These are phyloP conservation scores for Xylaria telfairii DNA, from an alignment of 495 filamentous ascomycete genomes.

Conservation along the genomic window DNA sequence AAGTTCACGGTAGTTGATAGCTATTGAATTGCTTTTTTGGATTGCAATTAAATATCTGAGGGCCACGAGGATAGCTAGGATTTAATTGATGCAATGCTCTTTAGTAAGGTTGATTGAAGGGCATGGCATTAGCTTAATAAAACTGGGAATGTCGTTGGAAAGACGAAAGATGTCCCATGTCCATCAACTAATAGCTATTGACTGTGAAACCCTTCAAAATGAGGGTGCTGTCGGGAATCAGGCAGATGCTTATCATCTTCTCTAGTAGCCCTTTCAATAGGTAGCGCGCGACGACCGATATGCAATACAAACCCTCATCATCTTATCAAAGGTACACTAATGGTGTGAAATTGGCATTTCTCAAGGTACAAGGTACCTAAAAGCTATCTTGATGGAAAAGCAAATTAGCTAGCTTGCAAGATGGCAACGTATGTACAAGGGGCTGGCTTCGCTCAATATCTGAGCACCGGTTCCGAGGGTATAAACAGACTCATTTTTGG, in stretches of 20 bases:
- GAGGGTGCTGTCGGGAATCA: background rate
- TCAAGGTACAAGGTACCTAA: background rate
- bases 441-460: background rate
- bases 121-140: background rate
- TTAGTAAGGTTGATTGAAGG: background rate
- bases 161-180: background rate
- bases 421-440: slow-evolving; percentile 15
- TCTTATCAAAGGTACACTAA: background rate
- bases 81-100: background rate
- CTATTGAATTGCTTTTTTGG: background rate
- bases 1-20: background rate
- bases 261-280: background rate
- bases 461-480: slow-evolving; percentile 6
- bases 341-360: no score
- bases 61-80: background rate
- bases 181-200: background rate
- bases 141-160: background rate
- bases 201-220: background rate
- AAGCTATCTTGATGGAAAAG: background rate
- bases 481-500: slow-evolving; percentile 9
- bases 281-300: background rate
- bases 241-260: background rate
- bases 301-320: background rate
- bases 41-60: background rate
- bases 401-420: background rate